Evolutionary conservation across 371 early-diverging fungal genomes (phyloP), one percentile per base, ranked within the genome.

Genomic region (Mucor plumbeus): DNA sequence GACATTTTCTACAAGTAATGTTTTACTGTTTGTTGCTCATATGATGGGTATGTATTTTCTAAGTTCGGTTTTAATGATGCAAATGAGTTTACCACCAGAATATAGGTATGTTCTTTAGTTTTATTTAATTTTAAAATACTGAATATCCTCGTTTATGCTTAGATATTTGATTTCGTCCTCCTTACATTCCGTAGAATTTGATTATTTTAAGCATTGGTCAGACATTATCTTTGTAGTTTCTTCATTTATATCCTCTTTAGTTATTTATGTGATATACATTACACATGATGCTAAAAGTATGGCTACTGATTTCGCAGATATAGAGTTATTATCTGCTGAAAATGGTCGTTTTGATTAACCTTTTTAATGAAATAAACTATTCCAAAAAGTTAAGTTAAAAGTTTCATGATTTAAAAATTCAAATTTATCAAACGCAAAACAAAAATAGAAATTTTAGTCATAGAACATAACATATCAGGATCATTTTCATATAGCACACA

Each of bases 41-140:
- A 86, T 94, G 47, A 93, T 97, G 93, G 96, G 95, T 33, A 91
- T 95, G 80, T 98, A 98, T 76, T 95, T 95, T 75, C 76, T 96
- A 21, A 90, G 92, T 35, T 90, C 94, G 0, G 91, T 97, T 7
- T 78, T 98, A 44, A 92, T 97, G 91, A 90, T 98, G 89, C 90
- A 97, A 55, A 86, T 90, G 79, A 94, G 83, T 58, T 61, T 98
- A 63, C 97, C 98, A 3, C 77, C 82, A 5, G 89, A 94, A 69
- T 93, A 95, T 73, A 82, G 93, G 87, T 86, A 76, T 9, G 8
- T 57, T 21, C 38, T 33, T 36, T 15, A 15, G 1, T 7, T 15
- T 10, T 4, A 4, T 40, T 40, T 26, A 14, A 59, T 13, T 19
- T 5, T 11, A 9, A 26, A 26, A 7, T 15, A 14, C 17, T 14